These are phyloP conservation scores for Byssothecium circinans DNA, from an alignment of 2,329 filamentous ascomycete species.

Conservation along the genomic window DNA sequence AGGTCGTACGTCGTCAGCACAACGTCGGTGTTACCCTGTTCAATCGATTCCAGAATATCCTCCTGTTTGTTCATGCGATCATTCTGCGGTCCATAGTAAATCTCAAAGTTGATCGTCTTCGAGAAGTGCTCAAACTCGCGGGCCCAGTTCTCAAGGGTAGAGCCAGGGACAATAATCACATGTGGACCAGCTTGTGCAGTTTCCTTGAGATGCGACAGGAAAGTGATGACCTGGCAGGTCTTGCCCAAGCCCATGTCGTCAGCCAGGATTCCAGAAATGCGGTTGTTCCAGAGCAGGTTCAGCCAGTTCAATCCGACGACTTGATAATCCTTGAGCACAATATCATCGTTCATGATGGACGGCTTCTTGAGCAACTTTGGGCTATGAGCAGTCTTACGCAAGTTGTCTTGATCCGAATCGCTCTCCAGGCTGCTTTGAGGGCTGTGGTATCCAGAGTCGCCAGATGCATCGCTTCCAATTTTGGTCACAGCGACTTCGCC, in stretches of 20 bases:
- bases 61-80: conserved; percentile 70
- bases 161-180: conserved; percentile 87
- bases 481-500: conserved; percentile 64
- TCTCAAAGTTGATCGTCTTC: conserved; percentile 69
- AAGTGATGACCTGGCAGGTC: conserved; percentile 93
- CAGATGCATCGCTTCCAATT: conserved; percentile 51
- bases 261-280: conserved; percentile 85
- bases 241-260: conserved; percentile 97
- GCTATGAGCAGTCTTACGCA: conserved; percentile 42
- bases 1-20: conserved; percentile 74
- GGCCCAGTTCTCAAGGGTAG: conserved; percentile 94
- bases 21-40: conserved; percentile 62
- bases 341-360: conserved; percentile 71
- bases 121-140: conserved; percentile 88
- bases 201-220: conserved; percentile 81
- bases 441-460: conserved; percentile 70
- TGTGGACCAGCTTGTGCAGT: conserved; percentile 70
- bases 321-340: conserved; percentile 89
- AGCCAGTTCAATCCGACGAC: conserved; percentile 95
- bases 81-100: conserved; percentile 71
- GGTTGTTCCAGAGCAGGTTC: conserved; percentile 74
- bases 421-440: conserved; percentile 48
- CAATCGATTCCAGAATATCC: conserved; percentile 64
- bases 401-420: conserved; percentile 52
- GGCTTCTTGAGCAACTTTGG: conserved; percentile 66